Evolutionary conservation across 345 rosid genomes (phyloP).

Genomic region (Viola odorata): DNA sequence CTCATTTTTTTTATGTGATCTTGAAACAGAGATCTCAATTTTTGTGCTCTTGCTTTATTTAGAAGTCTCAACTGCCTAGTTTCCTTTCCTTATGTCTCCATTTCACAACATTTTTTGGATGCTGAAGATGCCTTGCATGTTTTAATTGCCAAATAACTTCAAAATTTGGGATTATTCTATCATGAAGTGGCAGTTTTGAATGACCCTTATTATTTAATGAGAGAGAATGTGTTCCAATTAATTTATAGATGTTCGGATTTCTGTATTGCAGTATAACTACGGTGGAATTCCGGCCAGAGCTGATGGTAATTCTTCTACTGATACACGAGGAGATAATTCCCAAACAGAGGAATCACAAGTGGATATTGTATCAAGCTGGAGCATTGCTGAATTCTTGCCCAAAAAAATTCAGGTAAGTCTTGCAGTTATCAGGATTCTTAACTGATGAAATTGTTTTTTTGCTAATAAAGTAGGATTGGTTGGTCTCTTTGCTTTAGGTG

Average conservation of each 20-base stretch:
- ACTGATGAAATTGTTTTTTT: not conserved
- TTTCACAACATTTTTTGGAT: no score
- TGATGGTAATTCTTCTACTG: slow-evolving; percentile 40
- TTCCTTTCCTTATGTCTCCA: no score
- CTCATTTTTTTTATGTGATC: no score
- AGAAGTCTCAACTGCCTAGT: no score
- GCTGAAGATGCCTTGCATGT: not conserved
- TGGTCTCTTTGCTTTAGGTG: not conserved
- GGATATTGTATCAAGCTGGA: slow-evolving; percentile 87
- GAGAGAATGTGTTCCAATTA: not conserved
- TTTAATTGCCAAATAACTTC: not conserved
- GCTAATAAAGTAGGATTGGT: not conserved
- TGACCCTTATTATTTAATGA: no score
- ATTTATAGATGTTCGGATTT: slow-evolving; percentile 9
- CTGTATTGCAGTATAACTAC: slow-evolving; percentile 55
- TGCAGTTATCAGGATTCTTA: slow-evolving; percentile 1
- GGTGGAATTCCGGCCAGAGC: slow-evolving; percentile 72
- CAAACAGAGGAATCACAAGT: slow-evolving; percentile 44
- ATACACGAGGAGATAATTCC: slow-evolving; percentile 9
- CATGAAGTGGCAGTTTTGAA: not conserved
- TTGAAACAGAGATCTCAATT: no score
- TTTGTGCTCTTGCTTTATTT: no score
- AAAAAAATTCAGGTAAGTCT: slow-evolving; percentile 64
- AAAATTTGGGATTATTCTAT: not conserved
- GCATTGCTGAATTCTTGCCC: slow-evolving; percentile 66